Percentiles rank a stretch among this genome's conserved stretches.
Evolutionary conservation across 2,329 filamentous ascomycete species (phyloP).

Genomic region (Dryadomyces quercus-mongolicae): DNA sequence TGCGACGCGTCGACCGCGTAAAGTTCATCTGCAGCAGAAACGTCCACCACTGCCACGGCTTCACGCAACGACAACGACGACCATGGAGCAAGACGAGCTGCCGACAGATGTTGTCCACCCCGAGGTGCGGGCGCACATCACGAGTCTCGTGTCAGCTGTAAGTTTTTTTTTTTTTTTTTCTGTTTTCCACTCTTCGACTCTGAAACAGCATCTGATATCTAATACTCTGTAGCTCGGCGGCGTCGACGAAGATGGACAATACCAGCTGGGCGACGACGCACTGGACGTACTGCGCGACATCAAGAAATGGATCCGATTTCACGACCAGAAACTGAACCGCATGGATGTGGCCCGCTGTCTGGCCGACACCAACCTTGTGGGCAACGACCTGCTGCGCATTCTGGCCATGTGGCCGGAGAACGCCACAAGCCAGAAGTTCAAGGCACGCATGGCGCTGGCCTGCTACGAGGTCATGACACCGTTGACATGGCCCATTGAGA

Average conservation of each 20-base stretch:
- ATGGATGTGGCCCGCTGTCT: conserved; percentile 91
- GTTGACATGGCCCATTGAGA: conserved; percentile 86
- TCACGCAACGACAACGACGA: not conserved
- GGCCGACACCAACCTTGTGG: conserved; percentile 83
- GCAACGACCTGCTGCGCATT: conserved; percentile 82
- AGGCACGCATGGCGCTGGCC: conserved; percentile 67
- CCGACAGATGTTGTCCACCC: conserved; percentile 63
- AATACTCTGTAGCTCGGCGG: conserved; percentile 86
- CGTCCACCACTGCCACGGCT: not conserved
- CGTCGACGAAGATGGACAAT: conserved; percentile 66
- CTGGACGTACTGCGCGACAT: conserved; percentile 85
- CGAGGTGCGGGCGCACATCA: conserved; percentile 85
- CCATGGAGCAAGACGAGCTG: conserved; percentile 43
- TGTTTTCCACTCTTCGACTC: too few relatives aligned
- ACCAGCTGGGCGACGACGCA: conserved; percentile 86
- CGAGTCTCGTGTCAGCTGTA: conserved; percentile 87
- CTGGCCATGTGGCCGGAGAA: conserved; percentile 70
- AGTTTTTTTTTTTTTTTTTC: conserved; percentile 22
- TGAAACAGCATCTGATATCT: too few relatives aligned
- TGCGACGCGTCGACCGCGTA: not conserved
- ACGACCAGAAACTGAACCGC: conserved; percentile 85
- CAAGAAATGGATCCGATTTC: conserved; percentile 88
- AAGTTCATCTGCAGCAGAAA: not conserved
- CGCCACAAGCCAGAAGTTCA: conserved; percentile 59
- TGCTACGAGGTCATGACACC: conserved; percentile 86